Conservation (phyloP, 345 rosid genomes). For the Pelargonium nanum region DNA sequence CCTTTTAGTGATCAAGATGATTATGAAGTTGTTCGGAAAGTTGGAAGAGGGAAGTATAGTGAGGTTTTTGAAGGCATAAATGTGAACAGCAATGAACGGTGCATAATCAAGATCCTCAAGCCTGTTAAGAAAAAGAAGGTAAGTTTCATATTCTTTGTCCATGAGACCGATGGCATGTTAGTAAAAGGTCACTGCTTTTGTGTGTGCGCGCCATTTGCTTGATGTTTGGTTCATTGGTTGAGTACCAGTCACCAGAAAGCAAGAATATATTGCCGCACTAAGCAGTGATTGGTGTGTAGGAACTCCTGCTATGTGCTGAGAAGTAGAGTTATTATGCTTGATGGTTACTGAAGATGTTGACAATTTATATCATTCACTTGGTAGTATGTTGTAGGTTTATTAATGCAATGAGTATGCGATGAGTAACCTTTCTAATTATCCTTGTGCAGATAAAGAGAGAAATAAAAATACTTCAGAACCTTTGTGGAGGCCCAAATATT, state of each 20-base stretch:
- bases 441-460: constrained; percentile 64
- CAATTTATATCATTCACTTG: not conserved
- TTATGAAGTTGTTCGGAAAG: constrained; percentile 81
- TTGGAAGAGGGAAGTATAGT: constrained; percentile 78
- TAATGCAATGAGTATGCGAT: not conserved
- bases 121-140: constrained; percentile 92
- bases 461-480: constrained; percentile 75
- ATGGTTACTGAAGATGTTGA: not conserved
- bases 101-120: constrained; percentile 73
- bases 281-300: not conserved
- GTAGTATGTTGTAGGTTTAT: not conserved
- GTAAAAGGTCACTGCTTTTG: not conserved
- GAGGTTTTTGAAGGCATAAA: constrained; percentile 79
- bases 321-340: not conserved
- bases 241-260: not conserved
- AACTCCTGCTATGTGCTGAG: not conserved
- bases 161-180: not conserved
- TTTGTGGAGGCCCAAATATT: constrained; percentile 65
- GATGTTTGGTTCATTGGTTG: not conserved
- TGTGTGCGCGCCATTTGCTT: not conserved
- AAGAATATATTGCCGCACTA: not conserved
- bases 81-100: constrained; percentile 55
- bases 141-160: constrained; percentile 8
- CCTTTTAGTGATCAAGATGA: constrained; percentile 66
- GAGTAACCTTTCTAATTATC: constrained; percentile 7